A percentile compares a stretch with the other conserved stretches of the same genome.
Conservation (phyloP, 495 filamentous ascomycete species). For the Podospora comata region DNA sequence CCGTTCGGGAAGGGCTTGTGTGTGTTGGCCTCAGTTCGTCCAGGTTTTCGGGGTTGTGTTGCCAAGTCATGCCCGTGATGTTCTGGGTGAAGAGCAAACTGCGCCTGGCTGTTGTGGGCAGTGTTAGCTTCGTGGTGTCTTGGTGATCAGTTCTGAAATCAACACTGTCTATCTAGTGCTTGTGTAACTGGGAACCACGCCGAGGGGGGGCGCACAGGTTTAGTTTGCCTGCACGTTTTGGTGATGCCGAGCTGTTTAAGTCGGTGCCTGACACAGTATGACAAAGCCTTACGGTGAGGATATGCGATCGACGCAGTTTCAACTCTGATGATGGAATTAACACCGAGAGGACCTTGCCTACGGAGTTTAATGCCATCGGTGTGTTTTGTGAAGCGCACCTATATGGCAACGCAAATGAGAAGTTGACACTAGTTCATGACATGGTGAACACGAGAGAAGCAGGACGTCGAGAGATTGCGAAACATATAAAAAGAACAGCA, state of each 20-base stretch:
- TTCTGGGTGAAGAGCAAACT: not conserved
- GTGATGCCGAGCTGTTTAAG: not conserved
- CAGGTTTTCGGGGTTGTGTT: not conserved
- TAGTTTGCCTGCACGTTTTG: not conserved
- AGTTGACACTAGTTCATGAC: not conserved
- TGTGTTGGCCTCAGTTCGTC: not conserved
- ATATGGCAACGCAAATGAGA: not conserved
- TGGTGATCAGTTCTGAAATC: not conserved
- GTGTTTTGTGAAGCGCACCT: not conserved
- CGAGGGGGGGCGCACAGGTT: not conserved
- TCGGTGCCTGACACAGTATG: constrained; percentile 4
- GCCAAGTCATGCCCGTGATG: not conserved
- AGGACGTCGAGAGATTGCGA: not conserved
- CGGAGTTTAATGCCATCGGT: not conserved
- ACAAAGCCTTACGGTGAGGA: not conserved
- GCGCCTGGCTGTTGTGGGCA: not conserved
- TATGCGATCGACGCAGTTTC: not conserved
- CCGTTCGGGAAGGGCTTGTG: constrained; percentile 1
- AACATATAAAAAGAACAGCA: not conserved
- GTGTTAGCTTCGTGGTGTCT: not conserved
- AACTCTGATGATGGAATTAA: not conserved
- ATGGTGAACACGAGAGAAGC: not conserved
- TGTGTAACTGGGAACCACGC: constrained; percentile 1
- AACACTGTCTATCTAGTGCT: not conserved
- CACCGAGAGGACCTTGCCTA: not conserved